These are phyloP conservation scores for Glaciozyma martinii DNA, from an alignment of 768 basidiomycete species.

Conservation along the genomic window DNA sequence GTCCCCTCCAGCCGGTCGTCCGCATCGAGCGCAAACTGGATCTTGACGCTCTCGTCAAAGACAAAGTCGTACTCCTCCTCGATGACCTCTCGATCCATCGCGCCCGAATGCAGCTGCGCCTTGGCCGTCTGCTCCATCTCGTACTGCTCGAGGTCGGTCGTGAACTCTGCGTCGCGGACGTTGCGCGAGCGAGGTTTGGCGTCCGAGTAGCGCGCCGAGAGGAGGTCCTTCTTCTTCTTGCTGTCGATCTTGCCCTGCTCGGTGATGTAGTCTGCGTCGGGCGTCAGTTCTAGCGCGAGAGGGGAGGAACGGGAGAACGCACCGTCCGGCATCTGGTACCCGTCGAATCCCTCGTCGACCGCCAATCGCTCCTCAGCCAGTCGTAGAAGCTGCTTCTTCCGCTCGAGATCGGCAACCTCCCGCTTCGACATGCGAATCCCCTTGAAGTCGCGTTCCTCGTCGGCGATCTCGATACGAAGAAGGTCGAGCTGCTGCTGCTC, in stretches of 20 bases:
- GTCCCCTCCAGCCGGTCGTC: conserved; percentile 51
- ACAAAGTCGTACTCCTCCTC: conserved; percentile 87
- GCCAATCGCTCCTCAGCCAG: conserved; percentile 88
- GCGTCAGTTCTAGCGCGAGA: background rate
- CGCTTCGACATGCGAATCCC: conserved; percentile 84
- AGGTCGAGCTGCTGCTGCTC: conserved; percentile 94
- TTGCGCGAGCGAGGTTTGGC: conserved; percentile 34
- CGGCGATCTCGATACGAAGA: conserved; percentile 80
- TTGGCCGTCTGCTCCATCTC: conserved; percentile 82
- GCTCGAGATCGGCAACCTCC: conserved; percentile 69
- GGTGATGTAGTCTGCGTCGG: conserved; percentile 71
- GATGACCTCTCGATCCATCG: conserved; percentile 74
- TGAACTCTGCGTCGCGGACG: conserved; percentile 76
- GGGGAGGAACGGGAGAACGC: background rate
- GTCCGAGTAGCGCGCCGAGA: conserved; percentile 93
- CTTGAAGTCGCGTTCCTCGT: conserved; percentile 80
- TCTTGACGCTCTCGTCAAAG: conserved; percentile 95
- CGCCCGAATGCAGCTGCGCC: conserved; percentile 82
- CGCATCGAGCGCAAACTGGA: conserved; percentile 73
- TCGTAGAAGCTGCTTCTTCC: conserved; percentile 82
- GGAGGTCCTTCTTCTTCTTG: conserved; percentile 83
- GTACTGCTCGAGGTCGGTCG: conserved; percentile 94
- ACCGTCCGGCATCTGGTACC: conserved; percentile 82
- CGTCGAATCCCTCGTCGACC: conserved; percentile 92
- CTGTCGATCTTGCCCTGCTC: conserved; percentile 97